A percentile compares a stretch with the other conserved stretches of the same genome.
Conservation (phyloP, 1,284 basidiomycete species). For the Lignosus rhinocerotis region DNA sequence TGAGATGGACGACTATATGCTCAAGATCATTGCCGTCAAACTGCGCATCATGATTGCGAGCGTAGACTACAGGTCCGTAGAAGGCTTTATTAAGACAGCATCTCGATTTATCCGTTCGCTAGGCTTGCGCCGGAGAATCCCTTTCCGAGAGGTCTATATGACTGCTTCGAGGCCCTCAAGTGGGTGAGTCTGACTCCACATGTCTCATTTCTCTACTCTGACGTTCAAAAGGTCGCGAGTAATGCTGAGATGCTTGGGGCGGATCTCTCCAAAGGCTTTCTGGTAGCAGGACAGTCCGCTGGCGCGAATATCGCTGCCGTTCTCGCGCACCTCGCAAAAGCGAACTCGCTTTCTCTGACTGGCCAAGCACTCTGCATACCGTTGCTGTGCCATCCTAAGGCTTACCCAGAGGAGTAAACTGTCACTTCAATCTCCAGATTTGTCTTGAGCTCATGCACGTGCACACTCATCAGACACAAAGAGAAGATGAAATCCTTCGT, state of each 20-base stretch:
- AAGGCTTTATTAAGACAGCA: background rate
- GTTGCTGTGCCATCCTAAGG: constrained; percentile 9
- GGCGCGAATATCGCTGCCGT: constrained; percentile 24
- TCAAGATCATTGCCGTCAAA: background rate
- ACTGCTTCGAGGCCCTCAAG: constrained; percentile 36
- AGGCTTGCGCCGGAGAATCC: constrained; percentile 41
- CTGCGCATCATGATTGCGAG: constrained; percentile 1
- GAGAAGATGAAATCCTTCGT: background rate
- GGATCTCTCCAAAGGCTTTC: constrained; percentile 19
- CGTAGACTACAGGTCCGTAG: constrained; percentile 8
- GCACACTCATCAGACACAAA: background rate
- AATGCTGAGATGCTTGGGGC: constrained; percentile 9
- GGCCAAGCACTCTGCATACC: constrained; percentile 12
- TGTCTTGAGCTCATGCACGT: background rate
- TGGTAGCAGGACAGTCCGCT: constrained; percentile 25
- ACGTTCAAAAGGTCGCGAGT: background rate
- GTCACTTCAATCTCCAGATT: background rate
- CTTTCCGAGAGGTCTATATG: constrained; percentile 40
- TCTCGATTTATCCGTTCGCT: background rate
- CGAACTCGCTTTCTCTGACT: constrained; percentile 10
- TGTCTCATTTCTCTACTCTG: background rate
- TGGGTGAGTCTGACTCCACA: constrained; percentile 27
- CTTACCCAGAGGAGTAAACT: constrained; percentile 10
- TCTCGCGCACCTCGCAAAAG: constrained; percentile 19
- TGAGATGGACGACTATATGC: constrained; percentile 14